Evolutionary conservation across 169 alveolate genomes (phyloP).

Genomic region (Sarcocystis neurona): DNA sequence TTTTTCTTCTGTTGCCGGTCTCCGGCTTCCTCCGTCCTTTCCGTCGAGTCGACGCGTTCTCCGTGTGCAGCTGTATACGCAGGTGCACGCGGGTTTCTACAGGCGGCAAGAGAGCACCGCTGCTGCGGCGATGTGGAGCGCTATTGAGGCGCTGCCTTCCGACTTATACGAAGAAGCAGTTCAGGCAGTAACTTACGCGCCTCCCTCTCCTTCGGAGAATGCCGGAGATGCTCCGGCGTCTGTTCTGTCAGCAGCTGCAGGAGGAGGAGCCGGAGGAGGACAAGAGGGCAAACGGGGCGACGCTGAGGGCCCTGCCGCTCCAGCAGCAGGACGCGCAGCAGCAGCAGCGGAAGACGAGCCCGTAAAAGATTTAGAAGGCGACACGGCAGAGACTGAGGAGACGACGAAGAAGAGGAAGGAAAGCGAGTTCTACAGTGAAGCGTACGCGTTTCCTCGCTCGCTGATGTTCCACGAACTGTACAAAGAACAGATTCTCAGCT

Average conservation of each 20-base stretch:
- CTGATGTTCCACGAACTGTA: constrained; percentile 37
- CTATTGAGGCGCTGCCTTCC: constrained; percentile 31
- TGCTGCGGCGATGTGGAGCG: constrained; percentile 29
- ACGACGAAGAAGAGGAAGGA: too few species aligned
- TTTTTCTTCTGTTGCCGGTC: background rate
- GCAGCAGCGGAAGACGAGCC: too few species aligned
- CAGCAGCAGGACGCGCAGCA: too few species aligned
- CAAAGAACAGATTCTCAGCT: background rate
- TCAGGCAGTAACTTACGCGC: constrained; percentile 1
- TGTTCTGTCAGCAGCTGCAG: background rate
- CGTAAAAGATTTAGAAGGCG: too few species aligned
- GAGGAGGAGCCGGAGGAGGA: background rate
- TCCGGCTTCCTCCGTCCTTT: background rate
- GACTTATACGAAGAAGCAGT: constrained; percentile 37
- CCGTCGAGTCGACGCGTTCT: background rate
- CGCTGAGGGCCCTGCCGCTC: too few species aligned
- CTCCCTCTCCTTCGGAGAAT: background rate
- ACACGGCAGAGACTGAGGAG: too few species aligned
- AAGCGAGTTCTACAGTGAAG: background rate
- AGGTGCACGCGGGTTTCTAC: constrained; percentile 9
- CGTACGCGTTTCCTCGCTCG: constrained; percentile 2
- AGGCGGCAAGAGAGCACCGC: constrained; percentile 32
- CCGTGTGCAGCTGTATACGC: background rate
- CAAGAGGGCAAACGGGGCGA: background rate
- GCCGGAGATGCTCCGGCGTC: background rate